These are phyloP conservation scores for Grifola frondosa DNA, from an alignment of 1,284 basidiomycete species.

Conservation along the genomic window DNA sequence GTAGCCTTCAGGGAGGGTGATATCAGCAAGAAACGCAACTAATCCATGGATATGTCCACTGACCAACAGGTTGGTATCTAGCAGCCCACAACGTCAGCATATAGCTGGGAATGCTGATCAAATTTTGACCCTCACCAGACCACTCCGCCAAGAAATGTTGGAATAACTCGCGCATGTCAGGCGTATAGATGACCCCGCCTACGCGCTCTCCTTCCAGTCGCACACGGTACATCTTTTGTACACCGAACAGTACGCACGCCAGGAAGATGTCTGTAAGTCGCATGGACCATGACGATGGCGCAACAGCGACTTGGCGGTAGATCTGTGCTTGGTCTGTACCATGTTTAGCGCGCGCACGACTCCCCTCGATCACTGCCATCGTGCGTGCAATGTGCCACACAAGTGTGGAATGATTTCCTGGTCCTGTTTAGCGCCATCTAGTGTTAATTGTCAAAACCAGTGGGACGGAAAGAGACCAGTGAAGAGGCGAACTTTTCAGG, in stretches of 20 bases:
- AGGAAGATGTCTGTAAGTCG: conserved; percentile 10
- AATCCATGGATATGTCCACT: too few species aligned
- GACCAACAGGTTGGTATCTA: conserved; percentile 14
- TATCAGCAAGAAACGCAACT: background rate
- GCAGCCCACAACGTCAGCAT: background rate
- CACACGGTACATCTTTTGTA: conserved; percentile 18
- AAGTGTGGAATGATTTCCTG: conserved; percentile 7
- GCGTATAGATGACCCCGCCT: conserved; percentile 5
- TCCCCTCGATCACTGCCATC: conserved; percentile 16
- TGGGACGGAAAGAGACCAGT: background rate
- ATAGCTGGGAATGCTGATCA: background rate
- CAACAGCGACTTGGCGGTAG: conserved; percentile 7
- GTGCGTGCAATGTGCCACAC: conserved; percentile 19
- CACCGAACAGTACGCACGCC: conserved; percentile 14
- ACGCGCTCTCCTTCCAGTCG: conserved; percentile 17
- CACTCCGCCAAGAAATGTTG: conserved; percentile 15
- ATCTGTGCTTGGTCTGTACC: conserved; percentile 5
- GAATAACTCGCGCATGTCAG: conserved; percentile 11
- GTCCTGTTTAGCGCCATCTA: conserved; percentile 3
- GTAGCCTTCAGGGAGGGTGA: conserved; percentile 7
- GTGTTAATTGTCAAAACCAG: background rate
- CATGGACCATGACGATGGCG: conserved; percentile 1
- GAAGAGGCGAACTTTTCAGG: conserved; percentile 12
- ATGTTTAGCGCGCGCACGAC: conserved; percentile 8
- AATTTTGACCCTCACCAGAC: conserved; percentile 10